phyloP scores from a whole-genome alignment of 805 yeast genomes.

The Cyberlindnera galapagoensis region DNA sequence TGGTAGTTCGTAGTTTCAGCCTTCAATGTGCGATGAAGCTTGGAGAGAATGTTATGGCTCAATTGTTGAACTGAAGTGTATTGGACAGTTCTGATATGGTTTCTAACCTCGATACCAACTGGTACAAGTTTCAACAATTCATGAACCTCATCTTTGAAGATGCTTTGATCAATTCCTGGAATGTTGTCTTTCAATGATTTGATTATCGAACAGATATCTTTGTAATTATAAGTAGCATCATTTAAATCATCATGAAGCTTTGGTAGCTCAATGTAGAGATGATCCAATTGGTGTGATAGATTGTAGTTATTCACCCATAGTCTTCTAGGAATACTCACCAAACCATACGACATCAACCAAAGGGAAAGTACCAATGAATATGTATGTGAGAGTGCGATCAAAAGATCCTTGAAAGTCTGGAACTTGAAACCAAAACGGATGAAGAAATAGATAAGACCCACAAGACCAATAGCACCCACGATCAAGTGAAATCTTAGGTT shows the following conservation, averaged over 20 bases:
- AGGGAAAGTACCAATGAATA: conserved; percentile 69
- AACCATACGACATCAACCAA: conserved; percentile 83
- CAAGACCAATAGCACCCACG: conserved; percentile 43
- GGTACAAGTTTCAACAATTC: conserved; percentile 12
- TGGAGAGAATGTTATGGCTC: conserved; percentile 39
- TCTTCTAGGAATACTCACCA: conserved; percentile 58
- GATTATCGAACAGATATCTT: conserved; percentile 58
- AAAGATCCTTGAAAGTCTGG: conserved; percentile 53
- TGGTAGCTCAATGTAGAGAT: conserved; percentile 50
- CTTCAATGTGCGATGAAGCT: conserved; percentile 46
- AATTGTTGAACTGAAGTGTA: conserved; percentile 19
- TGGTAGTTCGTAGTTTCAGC: conserved; percentile 43
- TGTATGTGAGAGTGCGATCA: conserved; percentile 71
- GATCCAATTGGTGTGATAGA: conserved; percentile 28
- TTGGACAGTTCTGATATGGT: conserved; percentile 21
- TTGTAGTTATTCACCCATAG: conserved; percentile 29
- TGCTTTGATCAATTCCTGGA: conserved; percentile 17
- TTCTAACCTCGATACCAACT: conserved; percentile 14
- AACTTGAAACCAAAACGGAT: conserved; percentile 48
- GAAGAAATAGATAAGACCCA: conserved; percentile 55
- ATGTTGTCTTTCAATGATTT: conserved; percentile 36
- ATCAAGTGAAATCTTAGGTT: conserved; percentile 57
- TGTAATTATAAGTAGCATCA: conserved; percentile 55
- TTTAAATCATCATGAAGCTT: conserved; percentile 50
- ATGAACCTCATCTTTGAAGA: conserved; percentile 12